Evolutionary conservation across 2,329 filamentous ascomycete species (phyloP), one percentile per base, ranked within the genome.

Genomic region (Hymenoscyphus linearis): DNA sequence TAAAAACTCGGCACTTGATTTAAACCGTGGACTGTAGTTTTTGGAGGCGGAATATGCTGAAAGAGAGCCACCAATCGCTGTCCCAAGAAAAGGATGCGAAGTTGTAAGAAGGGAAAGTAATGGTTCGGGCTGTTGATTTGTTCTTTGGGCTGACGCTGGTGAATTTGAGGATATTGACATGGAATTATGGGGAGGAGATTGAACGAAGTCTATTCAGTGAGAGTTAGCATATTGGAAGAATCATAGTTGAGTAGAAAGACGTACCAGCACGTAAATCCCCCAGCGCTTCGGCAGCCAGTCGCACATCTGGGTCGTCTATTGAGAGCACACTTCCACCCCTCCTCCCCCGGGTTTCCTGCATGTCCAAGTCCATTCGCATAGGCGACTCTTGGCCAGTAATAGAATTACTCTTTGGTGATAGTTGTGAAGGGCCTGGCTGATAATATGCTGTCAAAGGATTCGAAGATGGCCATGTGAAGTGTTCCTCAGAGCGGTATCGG

Each of bases 1-100:
- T 22, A 97, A 87, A 69, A 96, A 91, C 73, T 96, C 91, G 55
- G 91, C 93, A 63, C 92, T 85, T n/a, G 90, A 89, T 74, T 90
- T 92, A 72, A 97, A 91, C 2, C 89, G 84, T 0, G 93, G 92
- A 1, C 91, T 96, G 70, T 93, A 96, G 67, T 93, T 91, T 75
- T 98, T 97, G 12, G 90, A 92, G 2, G 84, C 87, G 31, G 89
- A 88, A 73, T 98, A 98, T 1, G 90, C 91, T 1, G 89, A 91
- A 7, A 93, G 83, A 0, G 92, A 93, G 58, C 88, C 87, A 67
- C 90, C 91, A 68, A 96, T 93, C 0, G 92, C 91, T 31, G 86
- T 91, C 10, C 90, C 91, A 16, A 97, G 83, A 64, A 96, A 80
- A 0, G 93, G 93, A 71, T 97, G 92, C 1, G 90, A 90, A 2